These are phyloP conservation scores for Emericellopsis atlantica DNA, from an alignment of 2,329 filamentous ascomycete species.

Conservation along the genomic window DNA sequence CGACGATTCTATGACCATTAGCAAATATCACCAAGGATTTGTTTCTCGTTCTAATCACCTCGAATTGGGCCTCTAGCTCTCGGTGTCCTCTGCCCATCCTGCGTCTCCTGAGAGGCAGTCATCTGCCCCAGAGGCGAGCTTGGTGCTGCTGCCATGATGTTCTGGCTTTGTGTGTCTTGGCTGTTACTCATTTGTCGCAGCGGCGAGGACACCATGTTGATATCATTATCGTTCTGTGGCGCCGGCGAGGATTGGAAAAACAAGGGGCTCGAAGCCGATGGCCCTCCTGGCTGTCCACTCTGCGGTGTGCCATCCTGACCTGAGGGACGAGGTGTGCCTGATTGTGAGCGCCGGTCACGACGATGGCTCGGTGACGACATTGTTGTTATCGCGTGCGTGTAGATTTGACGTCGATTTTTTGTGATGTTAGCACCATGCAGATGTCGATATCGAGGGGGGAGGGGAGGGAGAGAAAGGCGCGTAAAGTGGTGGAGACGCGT, in stretches of 20 bases:
- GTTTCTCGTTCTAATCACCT: constrained; percentile 33
- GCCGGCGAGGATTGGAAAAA: constrained; percentile 50
- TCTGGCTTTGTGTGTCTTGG: constrained; percentile 30
- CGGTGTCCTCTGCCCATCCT: constrained; percentile 54
- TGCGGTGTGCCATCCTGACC: constrained; percentile 28
- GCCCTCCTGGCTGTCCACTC: constrained; percentile 20
- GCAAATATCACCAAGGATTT: neutral
- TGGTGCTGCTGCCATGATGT: constrained; percentile 22
- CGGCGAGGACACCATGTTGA: constrained; percentile 35
- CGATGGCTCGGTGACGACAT: constrained; percentile 34
- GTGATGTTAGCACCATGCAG: neutral
- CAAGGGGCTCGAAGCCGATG: constrained; percentile 60
- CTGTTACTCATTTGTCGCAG: constrained; percentile 43
- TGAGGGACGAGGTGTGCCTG: constrained; percentile 27
- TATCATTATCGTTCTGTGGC: constrained; percentile 14
- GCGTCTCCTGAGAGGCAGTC: constrained; percentile 39
- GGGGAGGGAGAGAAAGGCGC: constrained; percentile 8
- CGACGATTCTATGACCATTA: constrained; percentile 57
- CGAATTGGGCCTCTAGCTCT: constrained; percentile 50
- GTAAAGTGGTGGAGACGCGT: constrained; percentile 21
- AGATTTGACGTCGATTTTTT: constrained; percentile 1
- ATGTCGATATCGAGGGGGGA: constrained; percentile 3
- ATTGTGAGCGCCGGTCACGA: constrained; percentile 38
- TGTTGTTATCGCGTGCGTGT: neutral
- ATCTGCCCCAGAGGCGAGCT: constrained; percentile 49